Percentiles rank a stretch among this genome's conserved stretches.
Conservation (phyloP, 2,329 filamentous ascomycete genomes). For the Neofusicoccum parvum region DNA sequence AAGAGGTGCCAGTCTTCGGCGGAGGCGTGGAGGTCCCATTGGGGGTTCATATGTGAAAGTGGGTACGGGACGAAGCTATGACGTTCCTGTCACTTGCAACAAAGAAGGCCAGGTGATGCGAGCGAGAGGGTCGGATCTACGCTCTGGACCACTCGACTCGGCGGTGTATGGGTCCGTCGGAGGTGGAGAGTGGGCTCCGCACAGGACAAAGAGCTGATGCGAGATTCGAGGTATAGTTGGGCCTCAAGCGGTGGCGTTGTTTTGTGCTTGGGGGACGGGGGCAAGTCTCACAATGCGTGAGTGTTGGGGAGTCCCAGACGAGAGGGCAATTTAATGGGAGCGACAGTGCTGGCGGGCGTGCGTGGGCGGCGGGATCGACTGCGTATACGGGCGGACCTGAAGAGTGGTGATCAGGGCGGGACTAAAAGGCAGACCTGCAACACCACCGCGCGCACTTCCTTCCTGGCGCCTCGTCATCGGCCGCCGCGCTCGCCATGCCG, state of each 20-base stretch:
- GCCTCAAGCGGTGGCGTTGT: conserved; percentile 6
- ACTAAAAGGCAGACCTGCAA: conserved; percentile 11
- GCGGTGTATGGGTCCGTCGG: conserved; percentile 16
- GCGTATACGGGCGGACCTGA: not conserved
- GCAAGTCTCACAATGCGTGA: conserved; percentile 19
- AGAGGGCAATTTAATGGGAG: conserved; percentile 11
- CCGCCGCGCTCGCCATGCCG: not conserved
- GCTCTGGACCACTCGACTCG: conserved; percentile 14
- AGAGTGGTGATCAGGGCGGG: conserved; percentile 20
- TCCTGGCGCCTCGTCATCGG: not conserved
- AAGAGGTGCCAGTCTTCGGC: conserved; percentile 18
- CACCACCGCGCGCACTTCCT: conserved; percentile 6
- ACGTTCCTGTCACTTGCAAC: conserved; percentile 10
- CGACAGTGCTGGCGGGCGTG: conserved; percentile 9
- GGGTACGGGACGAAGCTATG: conserved; percentile 20
- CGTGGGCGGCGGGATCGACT: conserved; percentile 14
- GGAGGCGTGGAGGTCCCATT: conserved; percentile 20
- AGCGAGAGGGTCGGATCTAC: conserved; percentile 18
- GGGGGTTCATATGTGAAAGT: conserved; percentile 22
- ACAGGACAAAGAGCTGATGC: conserved; percentile 10
- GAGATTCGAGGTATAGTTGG: conserved; percentile 20
- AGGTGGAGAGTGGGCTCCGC: conserved; percentile 18
- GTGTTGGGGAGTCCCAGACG: conserved; percentile 11
- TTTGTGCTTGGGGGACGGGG: not conserved
- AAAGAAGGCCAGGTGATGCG: conserved; percentile 10